Conservation (phyloP, 1,284 basidiomycete genomes). For the Xerocomus minutiporus region DNA sequence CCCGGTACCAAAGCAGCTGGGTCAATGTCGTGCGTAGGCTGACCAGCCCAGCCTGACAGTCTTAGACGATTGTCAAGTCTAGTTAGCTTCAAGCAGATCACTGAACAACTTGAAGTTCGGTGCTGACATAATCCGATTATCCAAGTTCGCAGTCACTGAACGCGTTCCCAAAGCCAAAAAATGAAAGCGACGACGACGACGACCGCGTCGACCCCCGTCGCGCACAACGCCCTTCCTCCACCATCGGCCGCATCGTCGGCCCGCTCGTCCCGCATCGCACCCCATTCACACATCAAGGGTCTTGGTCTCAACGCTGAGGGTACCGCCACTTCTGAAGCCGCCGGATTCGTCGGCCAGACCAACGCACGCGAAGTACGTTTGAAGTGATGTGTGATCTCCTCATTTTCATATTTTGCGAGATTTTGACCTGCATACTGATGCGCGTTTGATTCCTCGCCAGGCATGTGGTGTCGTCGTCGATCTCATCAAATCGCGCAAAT, state of each 20-base stretch:
- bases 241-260: constrained; percentile 55
- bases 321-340: constrained; percentile 64
- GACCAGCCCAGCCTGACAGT: too few relatives aligned
- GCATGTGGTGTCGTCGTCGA: constrained; percentile 91
- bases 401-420: too few relatives aligned
- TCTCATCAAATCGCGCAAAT: constrained; percentile 84
- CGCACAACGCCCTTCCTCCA: constrained; percentile 69
- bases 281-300: constrained; percentile 94
- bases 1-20: neutral
- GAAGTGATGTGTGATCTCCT: neutral
- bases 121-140: constrained; percentile 10
- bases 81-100: too few relatives aligned
- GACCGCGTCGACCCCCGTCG: constrained; percentile 49
- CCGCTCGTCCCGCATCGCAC: constrained; percentile 84
- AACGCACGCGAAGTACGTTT: constrained; percentile 80
- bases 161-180: constrained; percentile 3
- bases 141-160: neutral
- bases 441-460: constrained; percentile 37
- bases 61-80: too few relatives aligned
- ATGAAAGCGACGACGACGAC: constrained; percentile 39
- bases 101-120: too few relatives aligned
- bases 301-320: constrained; percentile 89
- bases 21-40: neutral
- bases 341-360: constrained; percentile 90
- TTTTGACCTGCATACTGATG: neutral